These are phyloP conservation scores for Begonia fuchsioides DNA, from an alignment of 306 rosid genomes.

Conservation along the genomic window DNA sequence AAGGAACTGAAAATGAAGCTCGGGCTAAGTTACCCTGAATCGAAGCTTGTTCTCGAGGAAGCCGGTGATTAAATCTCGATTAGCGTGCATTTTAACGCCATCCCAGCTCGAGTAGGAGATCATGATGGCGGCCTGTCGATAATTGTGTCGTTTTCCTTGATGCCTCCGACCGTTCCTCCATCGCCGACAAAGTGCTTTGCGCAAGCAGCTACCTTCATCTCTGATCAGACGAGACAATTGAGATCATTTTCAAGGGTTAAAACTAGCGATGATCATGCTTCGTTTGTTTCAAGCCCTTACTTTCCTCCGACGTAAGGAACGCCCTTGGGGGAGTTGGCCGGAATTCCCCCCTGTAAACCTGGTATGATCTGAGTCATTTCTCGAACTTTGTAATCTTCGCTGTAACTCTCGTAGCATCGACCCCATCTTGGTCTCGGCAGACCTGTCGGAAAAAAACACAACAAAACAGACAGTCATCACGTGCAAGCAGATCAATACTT, in stretches of 20 bases:
- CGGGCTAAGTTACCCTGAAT: constrained; percentile 16
- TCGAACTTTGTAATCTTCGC: constrained; percentile 20
- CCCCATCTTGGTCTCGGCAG: constrained; percentile 39
- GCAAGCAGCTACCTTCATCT: constrained; percentile 25
- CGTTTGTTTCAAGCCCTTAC: constrained; percentile 7
- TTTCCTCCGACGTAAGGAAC: constrained; percentile 21
- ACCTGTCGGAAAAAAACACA: constrained; percentile 10
- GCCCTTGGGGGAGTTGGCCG: constrained; percentile 15
- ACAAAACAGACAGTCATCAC: background rate
- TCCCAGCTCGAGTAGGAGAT: constrained; percentile 32
- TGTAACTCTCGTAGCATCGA: constrained; percentile 27
- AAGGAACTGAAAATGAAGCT: background rate
- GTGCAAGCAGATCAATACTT: background rate
- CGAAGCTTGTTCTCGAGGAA: constrained; percentile 24
- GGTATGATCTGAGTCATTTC: constrained; percentile 20
- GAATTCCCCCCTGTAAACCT: constrained; percentile 29
- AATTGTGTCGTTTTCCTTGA: constrained; percentile 20
- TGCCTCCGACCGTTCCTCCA: constrained; percentile 26
- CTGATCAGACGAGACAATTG: constrained; percentile 2
- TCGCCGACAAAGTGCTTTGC: constrained; percentile 28
- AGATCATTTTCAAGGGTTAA: too few relatives aligned
- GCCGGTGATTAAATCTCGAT: constrained; percentile 16
- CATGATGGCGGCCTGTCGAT: constrained; percentile 17
- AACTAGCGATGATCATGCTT: background rate
- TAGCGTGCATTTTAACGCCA: constrained; percentile 28